Evolutionary conservation across 73 alveolate species (phyloP).

Genomic region (Stentor roeselii): DNA sequence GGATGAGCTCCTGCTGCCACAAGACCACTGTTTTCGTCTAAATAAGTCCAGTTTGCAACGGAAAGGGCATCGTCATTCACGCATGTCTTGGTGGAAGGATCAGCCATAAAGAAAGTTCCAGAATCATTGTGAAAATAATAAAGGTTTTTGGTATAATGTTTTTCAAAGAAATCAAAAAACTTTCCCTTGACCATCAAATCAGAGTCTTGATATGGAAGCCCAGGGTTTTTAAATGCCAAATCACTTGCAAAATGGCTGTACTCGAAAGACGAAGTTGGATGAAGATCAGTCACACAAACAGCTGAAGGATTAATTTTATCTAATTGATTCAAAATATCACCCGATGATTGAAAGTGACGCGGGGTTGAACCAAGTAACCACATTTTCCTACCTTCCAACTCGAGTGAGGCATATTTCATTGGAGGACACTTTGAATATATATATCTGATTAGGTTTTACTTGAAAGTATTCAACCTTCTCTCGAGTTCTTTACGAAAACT

Average conservation of each 20-base stretch:
- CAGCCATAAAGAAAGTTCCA: conserved; percentile 12
- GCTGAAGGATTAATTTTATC: neutral
- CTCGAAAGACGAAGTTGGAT: neutral
- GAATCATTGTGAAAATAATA: neutral
- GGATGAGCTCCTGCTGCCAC: conserved; percentile 29
- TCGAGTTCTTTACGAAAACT: too few species aligned
- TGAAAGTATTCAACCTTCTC: too few species aligned
- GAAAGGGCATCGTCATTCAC: conserved; percentile 1
- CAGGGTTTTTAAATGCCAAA: neutral
- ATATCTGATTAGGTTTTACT: too few species aligned
- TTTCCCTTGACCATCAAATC: neutral
- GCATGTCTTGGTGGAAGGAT: neutral
- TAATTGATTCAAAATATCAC: neutral
- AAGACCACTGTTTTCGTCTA: neutral
- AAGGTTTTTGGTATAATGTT: neutral
- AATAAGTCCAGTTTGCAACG: neutral
- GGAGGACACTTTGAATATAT: too few species aligned
- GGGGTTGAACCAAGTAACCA: neutral
- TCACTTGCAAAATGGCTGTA: neutral
- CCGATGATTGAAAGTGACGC: neutral
- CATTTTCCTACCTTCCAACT: neutral
- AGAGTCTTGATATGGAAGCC: neutral
- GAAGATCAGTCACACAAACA: neutral
- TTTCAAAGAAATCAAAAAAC: neutral
- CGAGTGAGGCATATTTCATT: too few species aligned